A percentile compares a stretch with the other conserved stretches of the same genome.
These are phyloP conservation scores for Capsicum rhomboideum DNA, from an alignment of 257 asterid genomes.

Conservation along the genomic window DNA sequence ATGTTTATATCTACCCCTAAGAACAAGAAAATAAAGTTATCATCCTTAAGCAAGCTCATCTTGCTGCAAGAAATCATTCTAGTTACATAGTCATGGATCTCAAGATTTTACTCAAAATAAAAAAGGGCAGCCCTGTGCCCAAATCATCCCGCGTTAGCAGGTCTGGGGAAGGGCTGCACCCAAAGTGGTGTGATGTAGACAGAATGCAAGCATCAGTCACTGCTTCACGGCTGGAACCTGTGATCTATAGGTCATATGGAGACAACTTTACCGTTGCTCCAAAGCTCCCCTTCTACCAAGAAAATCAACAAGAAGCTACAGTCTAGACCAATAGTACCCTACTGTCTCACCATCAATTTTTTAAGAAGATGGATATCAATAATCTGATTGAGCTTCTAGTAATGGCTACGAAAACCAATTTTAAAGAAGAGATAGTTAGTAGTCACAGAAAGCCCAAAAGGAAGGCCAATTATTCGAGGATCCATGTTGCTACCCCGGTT, in stretches of 20 bases:
- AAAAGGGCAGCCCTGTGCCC: too few species aligned
- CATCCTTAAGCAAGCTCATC: neutral
- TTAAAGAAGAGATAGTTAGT: neutral
- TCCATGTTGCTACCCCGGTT: neutral
- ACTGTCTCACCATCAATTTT: neutral
- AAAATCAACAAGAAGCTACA: neutral
- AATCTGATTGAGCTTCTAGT: neutral
- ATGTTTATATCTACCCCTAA: neutral
- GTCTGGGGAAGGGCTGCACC: too few species aligned
- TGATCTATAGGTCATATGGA: too few species aligned
- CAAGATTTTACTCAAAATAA: neutral
- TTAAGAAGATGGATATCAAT: neutral
- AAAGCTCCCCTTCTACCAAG: neutral
- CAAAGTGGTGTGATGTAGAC: too few species aligned
- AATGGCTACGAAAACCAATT: neutral
- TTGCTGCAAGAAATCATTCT: neutral
- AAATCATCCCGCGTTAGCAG: too few species aligned
- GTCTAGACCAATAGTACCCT: neutral
- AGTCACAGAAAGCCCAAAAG: neutral
- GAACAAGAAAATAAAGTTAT: neutral
- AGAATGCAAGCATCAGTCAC: too few species aligned
- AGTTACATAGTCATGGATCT: neutral
- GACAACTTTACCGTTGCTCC: too few species aligned
- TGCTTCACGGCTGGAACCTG: too few species aligned
- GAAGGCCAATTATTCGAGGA: neutral